Evolutionary conservation across 2,329 filamentous ascomycete species (phyloP), one percentile per base, ranked within the genome.

Genomic region (Colletotrichum abscissum): DNA sequence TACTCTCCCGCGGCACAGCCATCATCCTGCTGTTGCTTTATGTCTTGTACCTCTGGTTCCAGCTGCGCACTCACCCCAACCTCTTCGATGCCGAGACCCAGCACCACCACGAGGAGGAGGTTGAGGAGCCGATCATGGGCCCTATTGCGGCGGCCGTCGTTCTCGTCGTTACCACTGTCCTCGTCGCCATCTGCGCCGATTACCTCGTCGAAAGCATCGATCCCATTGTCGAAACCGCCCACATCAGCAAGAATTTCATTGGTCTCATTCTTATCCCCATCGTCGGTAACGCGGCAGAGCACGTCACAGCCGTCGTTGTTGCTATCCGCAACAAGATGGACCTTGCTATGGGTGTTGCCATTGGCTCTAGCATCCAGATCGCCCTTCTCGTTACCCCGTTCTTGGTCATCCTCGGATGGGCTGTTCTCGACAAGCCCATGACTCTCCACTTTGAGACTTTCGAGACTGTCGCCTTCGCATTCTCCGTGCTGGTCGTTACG

Each of bases 331-430:
- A 95, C 83, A 95, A 93, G 85, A 93, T 93, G 91, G 90, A 92
- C 78, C 83, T 92, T 64, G 80, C 94, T 35, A 94, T 96, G 86
- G 92, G 93, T 55, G 93, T 96, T 63, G 94, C 94, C 33, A 93
- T 96, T 78, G 94, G 94, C 58, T 94, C 92, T 72, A 94, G 92
- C 81, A 92, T 96, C 80, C 94, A 96, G 82, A 96, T 96, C 78
- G 93, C 94, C 26, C 87, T 96, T 58, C 91, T 95, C 57, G 93
- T 96, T 60, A 95, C 94, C 1, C 94, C 94, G 0, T 92, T 93
- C 83, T 86, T 96, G 66, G 94, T 96, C 67, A 91, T 96, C 76
- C 87, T 95, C 49, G 94, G 93, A 74, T 96, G 94, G 94, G 88
- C 91, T 73, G 91, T 93, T 76, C 90, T 94, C 82, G 88, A 88